Evolutionary conservation across 768 basidiomycete genomes (phyloP), one percentile per base, ranked within the genome.

Genomic region (Rhodotorula kratochvilovae): DNA sequence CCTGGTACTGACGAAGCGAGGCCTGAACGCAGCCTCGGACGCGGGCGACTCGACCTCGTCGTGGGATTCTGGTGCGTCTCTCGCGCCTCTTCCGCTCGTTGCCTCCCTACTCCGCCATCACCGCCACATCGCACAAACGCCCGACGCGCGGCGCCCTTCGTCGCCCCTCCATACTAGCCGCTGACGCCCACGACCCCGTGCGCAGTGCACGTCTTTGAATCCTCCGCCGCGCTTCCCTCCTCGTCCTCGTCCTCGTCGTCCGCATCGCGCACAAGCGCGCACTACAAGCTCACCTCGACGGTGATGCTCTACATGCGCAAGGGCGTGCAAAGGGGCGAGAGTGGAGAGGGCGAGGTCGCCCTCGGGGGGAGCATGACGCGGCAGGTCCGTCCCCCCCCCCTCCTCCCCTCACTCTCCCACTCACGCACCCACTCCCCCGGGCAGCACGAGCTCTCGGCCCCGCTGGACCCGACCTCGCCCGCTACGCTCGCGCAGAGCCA

Each of bases 351-450:
- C 17, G 87, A 89, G 79, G 86, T 95, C 16, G 88, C 84, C 74
- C 79, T 99, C 75, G 92, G 94, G 76, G 96, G 96, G 51, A 96
- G 91, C 79, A 92, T 98, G 92, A 98, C 95, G 61, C 85, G 96
- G 78, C 94, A 97, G 85, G 92, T 92, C 76, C 71, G 87, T 27
- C 51, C 39, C 19, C 43, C 17, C 61, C n/a, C 29, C 35, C 2
- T 42, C 33, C 15, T 50, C 21, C 19, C 3, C 35, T 21, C 6
- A 2, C 27, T 5, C 31, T 11, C 45, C 46, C 17, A 81, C 86
- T 16, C 81, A 87, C 51, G 88, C 90, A 0, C 79, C 90, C 60
- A 84, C 86, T 66, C 78, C 89, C 61, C 87, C 50, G 88, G 88
- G 25, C 75, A 78, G 75, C 62, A 73, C 60, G 78, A 78, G 50